Evolutionary conservation across 805 yeast species (phyloP), one percentile per base, ranked within the genome.

Genomic region (Torulaspora microellipsoides): DNA sequence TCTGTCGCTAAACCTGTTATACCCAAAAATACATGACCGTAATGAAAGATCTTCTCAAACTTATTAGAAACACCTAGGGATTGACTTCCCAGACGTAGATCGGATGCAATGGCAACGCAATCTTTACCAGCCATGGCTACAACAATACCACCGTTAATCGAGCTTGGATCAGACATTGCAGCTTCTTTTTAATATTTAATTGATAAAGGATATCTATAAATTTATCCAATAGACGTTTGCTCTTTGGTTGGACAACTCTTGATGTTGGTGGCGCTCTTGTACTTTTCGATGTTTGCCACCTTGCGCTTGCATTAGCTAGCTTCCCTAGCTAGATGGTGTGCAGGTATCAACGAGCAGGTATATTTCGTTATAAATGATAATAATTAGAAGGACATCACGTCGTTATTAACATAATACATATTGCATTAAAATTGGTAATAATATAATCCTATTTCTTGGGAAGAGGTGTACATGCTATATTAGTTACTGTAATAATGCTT

Each of bases 91-190:
- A 93, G 73, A 59, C 98, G 82, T 61, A 93, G 73, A 69, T 93
- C 99, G 57, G 93, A 83, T 3, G 97, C 99, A 59, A 93, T 89
- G 27, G 98, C 99, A 43, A 93, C 90, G 73, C 99, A 93, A 56
- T 89, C 97, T 63, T 95, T 90, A 58, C 99, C 99, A 20, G 83
- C 83, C 99, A 93, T 93, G 52, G 99, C 99, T 28, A 95, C 95
- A 40, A 95, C 96, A 51, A 95, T 77, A 69, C 99, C 99, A 70
- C 97, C 88, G 62, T 83, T 83, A 54, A 83, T 75, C 34, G 88
- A 80, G 64, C 86, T 80, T 60, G 89, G 89, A 67, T 83, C 89
- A 34, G 87, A 81, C 88, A 82, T 80, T 15, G 5, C 23, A 27
- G 33, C n/a, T n/a, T 8, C 6, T 28, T 31, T 20, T 15, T 6